A percentile compares a stretch with the other conserved stretches of the same genome.
These are phyloP conservation scores for Alternaria dauci DNA, from an alignment of 2,329 filamentous ascomycete species.

Conservation along the genomic window DNA sequence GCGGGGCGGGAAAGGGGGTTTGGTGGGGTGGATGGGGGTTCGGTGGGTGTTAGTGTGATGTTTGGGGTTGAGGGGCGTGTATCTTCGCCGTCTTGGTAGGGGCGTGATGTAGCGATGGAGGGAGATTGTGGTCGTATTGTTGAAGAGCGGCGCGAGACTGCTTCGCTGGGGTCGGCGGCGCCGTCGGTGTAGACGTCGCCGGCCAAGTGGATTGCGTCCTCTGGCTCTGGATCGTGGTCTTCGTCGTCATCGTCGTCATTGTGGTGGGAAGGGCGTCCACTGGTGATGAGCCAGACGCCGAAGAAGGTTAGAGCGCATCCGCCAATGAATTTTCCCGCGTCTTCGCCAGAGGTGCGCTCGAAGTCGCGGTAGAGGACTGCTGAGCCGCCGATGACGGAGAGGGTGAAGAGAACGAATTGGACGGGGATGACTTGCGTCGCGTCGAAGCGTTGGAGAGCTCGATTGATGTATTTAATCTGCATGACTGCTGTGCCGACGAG, in stretches of 20 bases:
- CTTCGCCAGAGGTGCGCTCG: slow-evolving; percentile 76
- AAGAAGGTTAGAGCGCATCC: slow-evolving; percentile 93
- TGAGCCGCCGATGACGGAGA: slow-evolving; percentile 94
- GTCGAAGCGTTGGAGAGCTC: slow-evolving; percentile 87
- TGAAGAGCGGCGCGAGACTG: slow-evolving; percentile 32
- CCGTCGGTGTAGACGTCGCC: slow-evolving; percentile 50
- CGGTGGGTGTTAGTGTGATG: slow-evolving; percentile 31
- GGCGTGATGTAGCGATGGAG: slow-evolving; percentile 33
- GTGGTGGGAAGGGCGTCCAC: slow-evolving; percentile 64
- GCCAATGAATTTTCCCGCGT: slow-evolving; percentile 84
- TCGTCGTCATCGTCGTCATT: slow-evolving; percentile 68
- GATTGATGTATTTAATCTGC: slow-evolving; percentile 97
- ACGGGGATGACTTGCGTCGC: slow-evolving; percentile 98
- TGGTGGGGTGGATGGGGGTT: slow-evolving; percentile 18
- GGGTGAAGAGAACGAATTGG: slow-evolving; percentile 95
- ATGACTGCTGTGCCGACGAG: slow-evolving; percentile 86
- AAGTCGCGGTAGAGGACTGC: slow-evolving; percentile 95
- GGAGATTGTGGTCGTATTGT: slow-evolving; percentile 35
- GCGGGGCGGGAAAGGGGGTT: slow-evolving; percentile 8
- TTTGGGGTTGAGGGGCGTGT: slow-evolving; percentile 36
- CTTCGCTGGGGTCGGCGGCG: slow-evolving; percentile 21
- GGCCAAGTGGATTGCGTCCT: slow-evolving; percentile 55
- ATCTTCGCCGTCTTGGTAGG: slow-evolving; percentile 24
- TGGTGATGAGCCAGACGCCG: slow-evolving; percentile 97
- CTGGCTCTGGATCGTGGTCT: slow-evolving; percentile 49